These are phyloP conservation scores for Chytriomyces hyalinus DNA, from an alignment of 192 early-diverging fungal genomes.

Conservation along the genomic window DNA sequence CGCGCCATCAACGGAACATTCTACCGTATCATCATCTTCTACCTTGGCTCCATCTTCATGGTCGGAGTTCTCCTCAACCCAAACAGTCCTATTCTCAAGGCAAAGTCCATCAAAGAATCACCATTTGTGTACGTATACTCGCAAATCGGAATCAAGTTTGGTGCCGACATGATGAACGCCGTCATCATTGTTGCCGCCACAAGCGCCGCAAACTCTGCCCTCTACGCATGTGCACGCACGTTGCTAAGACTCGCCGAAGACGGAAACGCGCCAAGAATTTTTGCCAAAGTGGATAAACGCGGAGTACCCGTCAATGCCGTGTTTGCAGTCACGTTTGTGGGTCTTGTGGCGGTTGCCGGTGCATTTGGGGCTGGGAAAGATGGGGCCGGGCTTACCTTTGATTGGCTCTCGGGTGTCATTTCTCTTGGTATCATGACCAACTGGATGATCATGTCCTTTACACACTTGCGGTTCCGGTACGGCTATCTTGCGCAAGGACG, in stretches of 20 bases:
- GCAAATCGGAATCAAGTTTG: constrained; percentile 58
- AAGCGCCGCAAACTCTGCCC: constrained; percentile 78
- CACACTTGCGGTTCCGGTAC: constrained; percentile 33
- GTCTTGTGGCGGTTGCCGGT: constrained; percentile 2
- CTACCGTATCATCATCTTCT: constrained; percentile 84
- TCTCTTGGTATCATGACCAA: constrained; percentile 26
- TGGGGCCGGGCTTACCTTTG: constrained; percentile 53
- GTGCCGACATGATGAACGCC: constrained; percentile 74
- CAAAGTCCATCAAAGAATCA: constrained; percentile 54
- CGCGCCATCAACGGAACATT: constrained; percentile 61
- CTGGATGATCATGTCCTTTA: constrained; percentile 38
- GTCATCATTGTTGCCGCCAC: constrained; percentile 72
- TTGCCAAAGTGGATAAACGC: constrained; percentile 50
- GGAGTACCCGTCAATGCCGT: constrained; percentile 72
- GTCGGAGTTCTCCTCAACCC: constrained; percentile 77
- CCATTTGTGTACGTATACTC: constrained; percentile 77
- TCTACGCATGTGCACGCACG: constrained; percentile 75
- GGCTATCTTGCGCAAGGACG: constrained; percentile 31
- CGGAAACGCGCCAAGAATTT: constrained; percentile 66
- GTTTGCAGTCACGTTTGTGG: constrained; percentile 26
- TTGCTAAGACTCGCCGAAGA: constrained; percentile 65
- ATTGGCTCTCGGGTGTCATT: constrained; percentile 47
- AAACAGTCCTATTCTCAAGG: constrained; percentile 59
- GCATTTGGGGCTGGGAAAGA: constrained; percentile 12
- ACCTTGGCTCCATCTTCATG: constrained; percentile 68